Evolutionary conservation across 352 stramenopile species (phyloP).

Genomic region (Phytophthora sojae): DNA sequence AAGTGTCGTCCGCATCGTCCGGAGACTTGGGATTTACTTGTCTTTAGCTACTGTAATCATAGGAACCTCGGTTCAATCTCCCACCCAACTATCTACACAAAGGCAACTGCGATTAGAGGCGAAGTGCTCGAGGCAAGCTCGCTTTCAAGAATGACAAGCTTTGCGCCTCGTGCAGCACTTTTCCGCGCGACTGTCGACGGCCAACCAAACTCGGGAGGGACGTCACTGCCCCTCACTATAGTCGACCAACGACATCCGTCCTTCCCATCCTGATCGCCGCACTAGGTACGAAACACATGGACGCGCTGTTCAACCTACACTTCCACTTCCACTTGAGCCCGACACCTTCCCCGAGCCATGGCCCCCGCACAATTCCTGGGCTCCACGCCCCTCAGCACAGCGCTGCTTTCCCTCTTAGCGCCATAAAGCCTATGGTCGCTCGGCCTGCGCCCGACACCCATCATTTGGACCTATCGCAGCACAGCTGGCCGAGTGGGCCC

Average conservation of each 20-base stretch:
- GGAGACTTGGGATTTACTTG: conserved; percentile 53
- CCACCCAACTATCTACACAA: neutral
- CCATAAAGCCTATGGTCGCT: neutral
- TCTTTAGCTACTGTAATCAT: conserved; percentile 83
- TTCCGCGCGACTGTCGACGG: conserved; percentile 3
- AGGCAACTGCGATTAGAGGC: neutral
- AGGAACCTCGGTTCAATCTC: conserved; percentile 24
- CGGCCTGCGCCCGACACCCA: conserved; percentile 14
- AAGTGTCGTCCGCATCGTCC: conserved; percentile 68
- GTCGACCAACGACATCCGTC: conserved; percentile 3
- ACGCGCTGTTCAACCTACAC: neutral
- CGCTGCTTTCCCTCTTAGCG: neutral
- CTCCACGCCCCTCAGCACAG: neutral
- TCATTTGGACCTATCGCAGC: conserved; percentile 31
- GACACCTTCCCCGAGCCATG: neutral
- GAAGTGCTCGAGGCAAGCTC: neutral
- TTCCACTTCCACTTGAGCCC: neutral
- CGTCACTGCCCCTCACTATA: conserved; percentile 19
- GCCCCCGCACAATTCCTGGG: neutral
- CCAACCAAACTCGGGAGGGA: conserved; percentile 35
- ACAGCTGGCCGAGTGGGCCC: neutral
- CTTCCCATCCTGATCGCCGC: conserved; percentile 6
- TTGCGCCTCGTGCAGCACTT: neutral
- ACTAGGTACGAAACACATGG: conserved; percentile 23
- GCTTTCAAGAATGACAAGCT: conserved; percentile 24